Conservation (phyloP, 1,284 basidiomycete species). For the Dichomitus squalens region DNA sequence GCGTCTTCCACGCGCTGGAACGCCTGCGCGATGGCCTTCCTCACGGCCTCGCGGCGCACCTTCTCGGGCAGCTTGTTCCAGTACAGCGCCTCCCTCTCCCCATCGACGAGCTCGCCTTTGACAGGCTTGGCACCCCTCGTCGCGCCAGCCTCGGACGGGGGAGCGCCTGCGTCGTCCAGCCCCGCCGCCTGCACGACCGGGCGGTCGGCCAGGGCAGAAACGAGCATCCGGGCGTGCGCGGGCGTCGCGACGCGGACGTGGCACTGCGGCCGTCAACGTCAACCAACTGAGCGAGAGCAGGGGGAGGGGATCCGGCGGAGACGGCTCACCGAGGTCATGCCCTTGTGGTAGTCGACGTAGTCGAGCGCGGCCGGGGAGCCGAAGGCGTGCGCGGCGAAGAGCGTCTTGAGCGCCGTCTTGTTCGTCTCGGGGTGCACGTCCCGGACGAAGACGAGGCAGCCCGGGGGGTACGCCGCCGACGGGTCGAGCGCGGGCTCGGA, state of each 20-base stretch:
- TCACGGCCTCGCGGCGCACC: constrained; percentile 61
- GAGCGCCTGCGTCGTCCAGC: constrained; percentile 34
- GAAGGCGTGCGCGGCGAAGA: constrained; percentile 52
- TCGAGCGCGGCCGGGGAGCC: constrained; percentile 43
- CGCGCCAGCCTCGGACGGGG: neutral
- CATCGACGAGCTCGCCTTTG: constrained; percentile 55
- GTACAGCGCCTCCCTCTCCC: constrained; percentile 68
- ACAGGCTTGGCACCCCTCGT: constrained; percentile 36
- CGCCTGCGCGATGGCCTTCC: constrained; percentile 37
- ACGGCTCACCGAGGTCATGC: constrained; percentile 65
- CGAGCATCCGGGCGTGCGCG: constrained; percentile 45
- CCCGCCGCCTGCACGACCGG: constrained; percentile 46
- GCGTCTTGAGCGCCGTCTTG: constrained; percentile 69
- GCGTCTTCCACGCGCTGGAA: neutral
- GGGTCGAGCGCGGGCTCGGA: constrained; percentile 16
- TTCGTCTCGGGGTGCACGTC: constrained; percentile 74
- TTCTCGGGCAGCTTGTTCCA: constrained; percentile 80
- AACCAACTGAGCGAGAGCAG: neutral
- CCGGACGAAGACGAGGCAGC: constrained; percentile 69
- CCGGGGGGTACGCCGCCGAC: constrained; percentile 53
- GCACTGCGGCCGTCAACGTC: constrained; percentile 47
- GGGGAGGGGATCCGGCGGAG: neutral
- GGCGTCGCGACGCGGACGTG: constrained; percentile 68
- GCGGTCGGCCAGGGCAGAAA: constrained; percentile 44
- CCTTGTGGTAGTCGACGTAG: constrained; percentile 78